Evolutionary conservation across 2,329 filamentous ascomycete genomes (phyloP), one percentile per base, ranked within the genome.

Genomic region (Hypoxylon sp.): DNA sequence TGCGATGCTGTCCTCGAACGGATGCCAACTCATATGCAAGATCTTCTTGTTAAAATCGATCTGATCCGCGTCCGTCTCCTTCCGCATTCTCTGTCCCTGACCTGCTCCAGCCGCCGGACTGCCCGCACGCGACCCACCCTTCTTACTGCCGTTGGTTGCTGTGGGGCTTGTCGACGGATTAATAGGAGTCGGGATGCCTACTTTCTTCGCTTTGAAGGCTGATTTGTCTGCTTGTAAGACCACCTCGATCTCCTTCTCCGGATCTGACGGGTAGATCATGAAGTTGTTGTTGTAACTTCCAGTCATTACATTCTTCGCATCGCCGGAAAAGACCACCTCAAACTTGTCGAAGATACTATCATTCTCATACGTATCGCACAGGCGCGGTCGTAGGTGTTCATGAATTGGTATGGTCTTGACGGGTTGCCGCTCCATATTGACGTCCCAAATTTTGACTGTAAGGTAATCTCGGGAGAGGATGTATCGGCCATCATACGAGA

Each of bases 21-120:
- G 95, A 88, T 99, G 95, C 95, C 95, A 99, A 82, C 94, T 98
- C 95, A 99, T 99, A 79, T 99, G 95, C 76, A 99, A 79, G 74
- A 99, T 99, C 87, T 99, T 99, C 87, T 98, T 99, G 86, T 98
- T 98, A 81, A 98, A 99, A 80, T 99, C 95, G 79, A 98, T 98
- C 82, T 98, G 94, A 79, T 99, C 94, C 61, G 95, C 95, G 79
- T 99, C 95, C 55, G 95, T 99, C 83, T 99, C 95, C 82, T 97
- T 98, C 75, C 94, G 90, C 95, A 99, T 98, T 72, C 95, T 88
- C 77, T 95, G 93, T 59, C 93, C 93, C 75, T 94, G 91, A 46
- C 90, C 91, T 56, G 86, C 83, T 53, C 88, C 89, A 52, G 88
- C 89, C 32, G 91, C 91, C 64, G 95, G 94, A 77, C 94, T 97